phyloP scores from a whole-genome alignment of 805 yeast species.

The Scheffersomyces lignosus region DNA sequence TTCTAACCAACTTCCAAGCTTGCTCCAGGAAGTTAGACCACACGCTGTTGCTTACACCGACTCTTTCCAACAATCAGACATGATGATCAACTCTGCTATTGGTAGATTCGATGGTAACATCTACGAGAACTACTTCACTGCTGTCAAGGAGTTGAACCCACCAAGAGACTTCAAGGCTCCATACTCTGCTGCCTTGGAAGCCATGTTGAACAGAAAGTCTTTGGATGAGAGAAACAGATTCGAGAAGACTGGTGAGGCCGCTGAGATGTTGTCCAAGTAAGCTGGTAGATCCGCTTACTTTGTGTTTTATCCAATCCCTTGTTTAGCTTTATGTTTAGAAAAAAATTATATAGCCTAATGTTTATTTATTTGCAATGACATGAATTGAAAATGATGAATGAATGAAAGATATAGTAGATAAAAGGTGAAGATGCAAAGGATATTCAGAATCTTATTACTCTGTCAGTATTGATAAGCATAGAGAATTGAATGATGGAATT shows the following conservation, averaged over 20 bases:
- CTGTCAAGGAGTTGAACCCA: constrained; percentile 51
- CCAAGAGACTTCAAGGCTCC: constrained; percentile 59
- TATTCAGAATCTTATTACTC: too few relatives aligned
- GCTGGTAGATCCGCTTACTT: neutral
- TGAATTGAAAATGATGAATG: too few relatives aligned
- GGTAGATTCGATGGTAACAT: constrained; percentile 83
- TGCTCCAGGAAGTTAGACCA: constrained; percentile 43
- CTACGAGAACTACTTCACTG: constrained; percentile 70
- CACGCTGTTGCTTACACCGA: constrained; percentile 80
- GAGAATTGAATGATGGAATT: too few relatives aligned
- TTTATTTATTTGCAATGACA: too few relatives aligned
- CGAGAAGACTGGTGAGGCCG: constrained; percentile 31
- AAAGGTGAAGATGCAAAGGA: too few relatives aligned
- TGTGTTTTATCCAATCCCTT: too few relatives aligned
- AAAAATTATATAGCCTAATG: too few relatives aligned
- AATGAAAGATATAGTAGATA: too few relatives aligned
- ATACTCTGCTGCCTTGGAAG: constrained; percentile 43
- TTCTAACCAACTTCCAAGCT: constrained; percentile 39
- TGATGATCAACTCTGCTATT: constrained; percentile 75
- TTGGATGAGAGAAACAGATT: constrained; percentile 33
- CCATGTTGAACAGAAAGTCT: constrained; percentile 34
- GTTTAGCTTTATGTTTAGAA: too few relatives aligned
- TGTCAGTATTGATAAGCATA: too few relatives aligned
- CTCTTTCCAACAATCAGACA: constrained; percentile 79
- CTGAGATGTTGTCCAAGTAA: constrained; percentile 18